Base-by-base conservation (phyloP, 2,329 filamentous ascomycete genomes). In the Fonsecaea nubica region DNA sequence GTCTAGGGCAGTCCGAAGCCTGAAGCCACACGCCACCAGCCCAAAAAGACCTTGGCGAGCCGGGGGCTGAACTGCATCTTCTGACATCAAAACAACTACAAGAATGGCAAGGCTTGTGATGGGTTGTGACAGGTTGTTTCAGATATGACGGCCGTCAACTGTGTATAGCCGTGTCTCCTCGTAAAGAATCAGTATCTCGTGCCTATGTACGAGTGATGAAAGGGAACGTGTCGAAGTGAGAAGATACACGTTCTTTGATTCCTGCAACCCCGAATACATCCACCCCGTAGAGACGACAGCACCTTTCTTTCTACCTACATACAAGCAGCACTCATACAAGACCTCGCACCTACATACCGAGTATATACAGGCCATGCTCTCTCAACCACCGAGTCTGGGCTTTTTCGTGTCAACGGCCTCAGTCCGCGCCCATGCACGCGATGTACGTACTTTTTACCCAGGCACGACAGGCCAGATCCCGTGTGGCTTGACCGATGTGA, bases 91-190 rank as follows among this genome's bases (percentile, higher is more conserved):
- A 61, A 33, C 30, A 52, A 42, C 25, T 25, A 25, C 25, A n/a
- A n/a, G n/a, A n/a, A n/a, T 45, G 36, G 21, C 58, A 25, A 40
- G 58, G 58, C 58, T 53, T 61, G 30, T 45, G 45, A 6, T 25
- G 25, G 25, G 25, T 25, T 61, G 30, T 45, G 45, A 6, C 15
- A 3, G 25, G 25, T 25, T 53, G 58, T 61, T 61, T 61, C 58
- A 61, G 58, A 61, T 38, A 13, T 60, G 58, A 52, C 13, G 3
- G 57, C 38, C 10, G 5, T 13, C 38, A 42, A 42, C 48, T 50
- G 40, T 50, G 50, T 18, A 13, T 5, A 42, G 15, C 15, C 8
- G 40, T n/a, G 18, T 25, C 25, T 25, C 25, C 40, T 42, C 10
- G 40, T 61, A 50, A 50, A 61, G 32, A 25, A 60, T 13, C 32